These are phyloP conservation scores for Ophiocytium majus DNA, from an alignment of 352 stramenopile species.

Conservation along the genomic window DNA sequence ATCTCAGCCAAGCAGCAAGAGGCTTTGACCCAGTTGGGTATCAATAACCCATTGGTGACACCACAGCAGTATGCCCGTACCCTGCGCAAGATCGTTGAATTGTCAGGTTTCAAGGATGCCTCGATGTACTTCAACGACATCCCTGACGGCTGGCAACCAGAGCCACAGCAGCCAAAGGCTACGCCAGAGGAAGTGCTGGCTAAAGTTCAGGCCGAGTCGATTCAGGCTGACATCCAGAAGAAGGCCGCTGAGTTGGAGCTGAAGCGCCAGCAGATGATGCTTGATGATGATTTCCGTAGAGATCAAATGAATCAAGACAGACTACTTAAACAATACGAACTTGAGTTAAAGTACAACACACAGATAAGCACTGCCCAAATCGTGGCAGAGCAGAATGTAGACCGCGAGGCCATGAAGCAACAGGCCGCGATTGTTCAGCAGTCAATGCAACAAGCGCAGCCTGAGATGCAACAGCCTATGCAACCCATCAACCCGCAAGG, in stretches of 20 bases:
- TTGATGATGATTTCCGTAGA: background rate
- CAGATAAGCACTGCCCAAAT: too few species aligned
- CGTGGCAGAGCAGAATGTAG: too few species aligned
- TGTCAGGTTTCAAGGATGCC: background rate
- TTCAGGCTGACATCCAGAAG: background rate
- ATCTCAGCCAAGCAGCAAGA: background rate
- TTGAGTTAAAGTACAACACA: too few species aligned
- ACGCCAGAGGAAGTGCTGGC: background rate
- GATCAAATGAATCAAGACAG: background rate
- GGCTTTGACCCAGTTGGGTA: background rate
- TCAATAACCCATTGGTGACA: background rate
- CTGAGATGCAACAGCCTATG: too few species aligned
- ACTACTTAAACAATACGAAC: background rate
- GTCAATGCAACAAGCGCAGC: too few species aligned
- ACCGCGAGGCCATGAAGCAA: too few species aligned
- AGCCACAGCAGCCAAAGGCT: background rate
- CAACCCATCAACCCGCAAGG: too few species aligned
- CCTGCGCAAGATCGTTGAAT: background rate
- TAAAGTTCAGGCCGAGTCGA: background rate
- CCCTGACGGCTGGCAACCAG: background rate
- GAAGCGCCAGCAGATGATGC: background rate
- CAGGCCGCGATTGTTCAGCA: too few species aligned
- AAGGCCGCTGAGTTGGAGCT: background rate
- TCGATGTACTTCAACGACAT: background rate
- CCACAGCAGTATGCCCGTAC: background rate